Conservation (phyloP, 768 basidiomycete species). For the Hericium erinaceus region DNA sequence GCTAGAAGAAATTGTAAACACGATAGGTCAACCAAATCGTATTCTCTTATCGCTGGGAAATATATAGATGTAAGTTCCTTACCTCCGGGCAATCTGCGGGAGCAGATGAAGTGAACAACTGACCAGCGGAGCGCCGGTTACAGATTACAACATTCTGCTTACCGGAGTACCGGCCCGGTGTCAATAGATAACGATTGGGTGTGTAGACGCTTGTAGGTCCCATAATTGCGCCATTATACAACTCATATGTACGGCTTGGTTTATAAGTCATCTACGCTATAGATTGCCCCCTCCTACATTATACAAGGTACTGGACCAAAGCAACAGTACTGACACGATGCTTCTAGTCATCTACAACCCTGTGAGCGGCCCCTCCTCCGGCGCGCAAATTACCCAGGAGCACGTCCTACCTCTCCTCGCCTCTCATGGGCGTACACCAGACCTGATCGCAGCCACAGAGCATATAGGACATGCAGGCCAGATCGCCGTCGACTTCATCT, state of each 20-base stretch:
- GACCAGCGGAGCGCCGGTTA: too few species aligned
- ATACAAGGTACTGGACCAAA: not conserved
- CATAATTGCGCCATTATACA: too few species aligned
- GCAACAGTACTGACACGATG: constrained; percentile 16
- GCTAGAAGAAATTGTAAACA: not conserved
- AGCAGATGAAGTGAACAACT: too few species aligned
- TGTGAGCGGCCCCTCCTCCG: constrained; percentile 52
- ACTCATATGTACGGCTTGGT: too few species aligned
- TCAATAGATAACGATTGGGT: too few species aligned
- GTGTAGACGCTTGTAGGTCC: too few species aligned
- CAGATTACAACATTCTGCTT: too few species aligned
- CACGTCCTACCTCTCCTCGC: constrained; percentile 59
- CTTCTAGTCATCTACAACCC: constrained; percentile 72
- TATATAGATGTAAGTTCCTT: not conserved
- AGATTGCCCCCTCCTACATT: too few species aligned
- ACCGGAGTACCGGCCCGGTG: too few species aligned
- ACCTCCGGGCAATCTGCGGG: too few species aligned
- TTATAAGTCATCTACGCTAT: not conserved
- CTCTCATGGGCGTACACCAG: constrained; percentile 27
- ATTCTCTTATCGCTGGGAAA: not conserved
- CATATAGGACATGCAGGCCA: constrained; percentile 45
- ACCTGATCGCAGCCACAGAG: constrained; percentile 39
- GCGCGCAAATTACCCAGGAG: constrained; percentile 43
- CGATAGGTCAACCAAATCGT: not conserved
- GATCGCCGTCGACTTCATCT: constrained; percentile 32